Percentiles rank a stretch among this genome's conserved stretches.
Conservation (phyloP, 1,284 basidiomycete genomes). For the Apiotrichum siamense region DNA sequence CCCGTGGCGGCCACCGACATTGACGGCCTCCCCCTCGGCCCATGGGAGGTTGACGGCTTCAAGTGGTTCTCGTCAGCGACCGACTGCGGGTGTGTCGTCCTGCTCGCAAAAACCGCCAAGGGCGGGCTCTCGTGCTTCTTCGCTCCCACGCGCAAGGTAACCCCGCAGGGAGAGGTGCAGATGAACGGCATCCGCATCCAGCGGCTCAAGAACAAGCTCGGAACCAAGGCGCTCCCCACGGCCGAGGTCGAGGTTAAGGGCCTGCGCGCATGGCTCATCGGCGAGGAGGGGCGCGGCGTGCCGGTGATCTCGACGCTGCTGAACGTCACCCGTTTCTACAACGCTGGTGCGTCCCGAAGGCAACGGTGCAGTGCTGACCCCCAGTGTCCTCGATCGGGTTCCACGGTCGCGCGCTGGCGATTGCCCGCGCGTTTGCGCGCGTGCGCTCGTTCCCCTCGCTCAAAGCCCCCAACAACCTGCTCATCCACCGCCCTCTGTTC, state of each 20-base stretch:
- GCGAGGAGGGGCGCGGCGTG: conserved; percentile 59
- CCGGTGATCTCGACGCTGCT: conserved; percentile 64
- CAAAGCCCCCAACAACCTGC: conserved; percentile 50
- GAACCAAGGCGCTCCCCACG: conserved; percentile 68
- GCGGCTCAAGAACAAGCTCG: conserved; percentile 71
- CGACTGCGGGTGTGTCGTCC: conserved; percentile 46
- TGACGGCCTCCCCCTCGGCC: conserved; percentile 14
- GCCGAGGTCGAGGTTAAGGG: conserved; percentile 65
- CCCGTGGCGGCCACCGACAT: conserved; percentile 6
- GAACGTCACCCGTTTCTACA: conserved; percentile 67
- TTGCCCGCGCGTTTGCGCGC: conserved; percentile 58
- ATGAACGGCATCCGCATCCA: conserved; percentile 68
- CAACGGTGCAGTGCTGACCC: not conserved
- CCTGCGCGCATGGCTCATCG: conserved; percentile 62
- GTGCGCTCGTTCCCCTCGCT: conserved; percentile 52
- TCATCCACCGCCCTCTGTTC: conserved; percentile 50
- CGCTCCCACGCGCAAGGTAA: conserved; percentile 52
- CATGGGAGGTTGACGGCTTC: conserved; percentile 56
- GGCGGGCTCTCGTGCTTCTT: conserved; percentile 65
- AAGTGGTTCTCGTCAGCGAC: conserved; percentile 82
- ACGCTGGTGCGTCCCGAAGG: not conserved
- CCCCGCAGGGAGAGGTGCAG: conserved; percentile 7
- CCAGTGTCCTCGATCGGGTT: conserved; percentile 41
- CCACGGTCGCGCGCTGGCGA: conserved; percentile 59
- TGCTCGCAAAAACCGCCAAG: conserved; percentile 11